phyloP scores from a whole-genome alignment of 108 stramenopile genomes.

The Cyclotella kingstonii region DNA sequence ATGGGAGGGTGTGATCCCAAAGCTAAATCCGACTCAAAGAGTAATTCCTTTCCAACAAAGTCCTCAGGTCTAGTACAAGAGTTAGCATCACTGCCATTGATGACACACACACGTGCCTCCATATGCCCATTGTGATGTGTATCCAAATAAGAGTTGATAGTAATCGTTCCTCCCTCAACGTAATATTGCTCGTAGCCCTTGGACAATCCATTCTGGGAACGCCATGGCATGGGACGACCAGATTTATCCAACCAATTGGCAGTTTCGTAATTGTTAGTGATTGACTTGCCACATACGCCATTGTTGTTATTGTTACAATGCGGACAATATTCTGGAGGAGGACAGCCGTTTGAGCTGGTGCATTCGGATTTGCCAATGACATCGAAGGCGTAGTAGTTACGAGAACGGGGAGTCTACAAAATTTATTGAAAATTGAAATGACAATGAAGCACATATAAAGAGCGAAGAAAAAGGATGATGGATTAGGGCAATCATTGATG shows the following conservation, averaged over 20 bases:
- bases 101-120: no score
- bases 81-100: constrained; percentile 3
- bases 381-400: no score
- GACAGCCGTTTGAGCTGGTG: no score
- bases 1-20: constrained; percentile 18
- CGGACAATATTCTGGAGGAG: constrained; percentile 27
- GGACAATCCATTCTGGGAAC: constrained; percentile 4
- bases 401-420: no score
- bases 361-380: no score
- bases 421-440: no score
- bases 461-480: no score
- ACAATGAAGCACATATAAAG: no score
- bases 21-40: constrained; percentile 29
- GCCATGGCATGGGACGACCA: constrained; percentile 26
- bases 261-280: background rate
- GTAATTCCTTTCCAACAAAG: constrained; percentile 26
- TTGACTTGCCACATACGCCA: constrained; percentile 23
- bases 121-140: constrained; percentile 33
- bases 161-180: constrained; percentile 14
- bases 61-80: constrained; percentile 18
- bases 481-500: no score
- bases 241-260: constrained; percentile 11
- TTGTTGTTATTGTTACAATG: constrained; percentile 31
- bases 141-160: constrained; percentile 4
- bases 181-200: no score